These are phyloP conservation scores for Ogataea neopini DNA, from an alignment of 805 yeast genomes.

Conservation along the genomic window DNA sequence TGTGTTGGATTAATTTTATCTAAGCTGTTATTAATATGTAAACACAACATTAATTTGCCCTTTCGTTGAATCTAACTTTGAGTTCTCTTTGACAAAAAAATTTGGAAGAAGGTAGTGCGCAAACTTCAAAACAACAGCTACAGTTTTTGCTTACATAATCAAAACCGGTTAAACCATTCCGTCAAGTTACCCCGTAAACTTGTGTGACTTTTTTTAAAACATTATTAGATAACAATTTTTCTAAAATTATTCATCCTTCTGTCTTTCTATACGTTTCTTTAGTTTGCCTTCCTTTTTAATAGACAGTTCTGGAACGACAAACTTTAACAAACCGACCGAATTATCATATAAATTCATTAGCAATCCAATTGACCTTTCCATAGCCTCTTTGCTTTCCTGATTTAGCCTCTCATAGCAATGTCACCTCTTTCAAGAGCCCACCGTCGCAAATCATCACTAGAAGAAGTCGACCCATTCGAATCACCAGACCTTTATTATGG, in stretches of 20 bases:
- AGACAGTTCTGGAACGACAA: background rate
- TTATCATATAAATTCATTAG: background rate
- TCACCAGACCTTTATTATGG: slow-evolving; percentile 73
- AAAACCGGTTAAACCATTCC: too few species aligned
- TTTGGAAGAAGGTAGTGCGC: background rate
- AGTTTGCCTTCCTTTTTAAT: background rate
- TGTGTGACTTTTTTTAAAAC: too few species aligned
- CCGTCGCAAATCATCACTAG: slow-evolving; percentile 41
- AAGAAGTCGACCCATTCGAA: slow-evolving; percentile 63
- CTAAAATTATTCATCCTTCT: background rate
- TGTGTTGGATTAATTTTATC: background rate
- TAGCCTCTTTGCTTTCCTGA: background rate
- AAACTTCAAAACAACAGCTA: background rate
- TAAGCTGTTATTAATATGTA: background rate
- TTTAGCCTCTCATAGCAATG: background rate
- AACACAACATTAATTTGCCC: background rate
- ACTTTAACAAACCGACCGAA: background rate
- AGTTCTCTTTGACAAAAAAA: background rate
- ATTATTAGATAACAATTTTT: background rate
- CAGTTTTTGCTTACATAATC: background rate
- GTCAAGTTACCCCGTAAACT: background rate
- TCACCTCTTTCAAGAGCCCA: slow-evolving; percentile 7
- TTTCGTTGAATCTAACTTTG: background rate
- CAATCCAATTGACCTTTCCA: background rate
- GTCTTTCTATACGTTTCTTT: background rate